phyloP scores from a whole-genome alignment of 1,284 basidiomycete genomes.

The Ustilago sp. region DNA sequence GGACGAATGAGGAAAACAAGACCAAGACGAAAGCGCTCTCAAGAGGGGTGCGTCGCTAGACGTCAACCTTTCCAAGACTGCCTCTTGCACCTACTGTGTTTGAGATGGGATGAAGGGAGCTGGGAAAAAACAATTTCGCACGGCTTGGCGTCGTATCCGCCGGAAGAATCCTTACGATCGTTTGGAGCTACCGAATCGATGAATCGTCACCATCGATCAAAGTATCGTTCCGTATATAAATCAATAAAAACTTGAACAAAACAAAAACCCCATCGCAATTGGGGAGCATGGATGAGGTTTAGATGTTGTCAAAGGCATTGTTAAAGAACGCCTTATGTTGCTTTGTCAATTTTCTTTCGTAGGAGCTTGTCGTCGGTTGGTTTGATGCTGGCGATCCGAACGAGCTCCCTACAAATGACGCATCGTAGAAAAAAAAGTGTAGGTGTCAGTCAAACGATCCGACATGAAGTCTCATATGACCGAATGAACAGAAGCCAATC shows the following conservation, averaged over 20 bases:
- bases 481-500: too few relatives aligned
- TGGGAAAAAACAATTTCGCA: too few relatives aligned
- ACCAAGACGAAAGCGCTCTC: too few relatives aligned
- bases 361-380: background rate
- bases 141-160: too few relatives aligned
- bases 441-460: background rate
- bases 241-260: background rate
- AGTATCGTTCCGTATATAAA: too few relatives aligned
- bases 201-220: too few relatives aligned
- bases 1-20: too few relatives aligned
- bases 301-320: slow-evolving; percentile 34
- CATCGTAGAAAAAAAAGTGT: background rate
- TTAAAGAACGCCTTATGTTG: slow-evolving; percentile 45
- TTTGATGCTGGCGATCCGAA: slow-evolving; percentile 20
- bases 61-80: background rate
- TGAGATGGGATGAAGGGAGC: too few relatives aligned
- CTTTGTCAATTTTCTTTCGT: slow-evolving; percentile 20
- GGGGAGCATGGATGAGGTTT: background rate
- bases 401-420: slow-evolving; percentile 5
- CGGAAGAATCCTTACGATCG: too few relatives aligned
- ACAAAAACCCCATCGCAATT: too few relatives aligned
- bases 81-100: too few relatives aligned
- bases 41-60: background rate
- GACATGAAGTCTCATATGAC: background rate
- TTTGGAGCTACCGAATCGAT: too few relatives aligned